Base-by-base conservation (phyloP, 2,329 filamentous ascomycete species). In the Penicillium thymicola region DNA sequence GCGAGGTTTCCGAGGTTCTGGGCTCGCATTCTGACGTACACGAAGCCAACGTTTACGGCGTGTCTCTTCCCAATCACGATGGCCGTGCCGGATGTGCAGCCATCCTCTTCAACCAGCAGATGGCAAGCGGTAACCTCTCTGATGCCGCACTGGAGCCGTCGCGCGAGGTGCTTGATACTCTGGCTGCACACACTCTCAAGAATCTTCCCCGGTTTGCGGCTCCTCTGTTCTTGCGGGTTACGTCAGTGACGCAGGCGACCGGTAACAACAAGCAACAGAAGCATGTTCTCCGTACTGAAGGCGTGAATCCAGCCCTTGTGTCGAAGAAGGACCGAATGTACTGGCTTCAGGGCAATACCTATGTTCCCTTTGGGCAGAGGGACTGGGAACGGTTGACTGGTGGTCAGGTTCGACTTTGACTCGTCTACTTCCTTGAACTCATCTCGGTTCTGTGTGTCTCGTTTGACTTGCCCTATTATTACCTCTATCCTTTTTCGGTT, bases 211-310 rank as follows among this genome's bases (percentile, higher is more conserved):
- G 80, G 47, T 95, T 89, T 67, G 90, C 91, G 0, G 82, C 87
- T 5, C 92, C 92, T 0, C 65, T 94, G 0, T 96, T 96, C 74
- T 70, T 96, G 46, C 81, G 92, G 13, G 74, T 92, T 6, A 81
- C 87, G 8, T 78, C 76, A 27, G 80, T 82, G 27, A 81, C 85
- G 62, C 84, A 88, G 66, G 81, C 85, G 1, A 96, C 92, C 5
- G 90, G 91, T 0, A 96, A 91, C 46, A 89, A 91, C 67, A 96
- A 96, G 79, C 89, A 95, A 76, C 88, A 92, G 75, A 96, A 96
- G 74, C 84, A 88, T 60, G 74, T 78, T 0, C 71, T 96, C 61
- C 80, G 90, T n/a, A 78, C 80, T 2, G 82, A 92, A 60, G 91
- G 92, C 0, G 89, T 93, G 0, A 83, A 90, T 65, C 89, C 88